Conservation (phyloP, 345 rosid genomes). For the Linum tenue region DNA sequence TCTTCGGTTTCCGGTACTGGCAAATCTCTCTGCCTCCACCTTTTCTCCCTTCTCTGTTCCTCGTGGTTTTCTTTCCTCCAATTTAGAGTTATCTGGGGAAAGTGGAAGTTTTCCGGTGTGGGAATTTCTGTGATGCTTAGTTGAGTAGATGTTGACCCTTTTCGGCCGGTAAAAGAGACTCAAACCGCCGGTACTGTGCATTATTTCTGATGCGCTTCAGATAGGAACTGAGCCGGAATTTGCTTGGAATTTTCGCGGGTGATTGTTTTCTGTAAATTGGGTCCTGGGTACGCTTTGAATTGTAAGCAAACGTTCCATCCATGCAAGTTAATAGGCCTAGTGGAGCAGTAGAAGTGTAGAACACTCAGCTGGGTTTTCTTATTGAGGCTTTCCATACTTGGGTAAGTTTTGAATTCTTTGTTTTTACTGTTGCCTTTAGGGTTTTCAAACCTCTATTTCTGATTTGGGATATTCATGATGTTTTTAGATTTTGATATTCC, state of each 20-base stretch:
- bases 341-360: too few relatives aligned
- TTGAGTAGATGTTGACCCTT: not conserved
- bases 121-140: not conserved
- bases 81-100: not conserved
- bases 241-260: conserved; percentile 13
- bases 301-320: not conserved
- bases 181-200: not conserved
- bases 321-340: too few relatives aligned
- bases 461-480: not conserved
- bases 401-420: not conserved
- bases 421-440: too few relatives aligned
- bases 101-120: not conserved
- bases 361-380: conserved; percentile 1
- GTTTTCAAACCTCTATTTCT: not conserved
- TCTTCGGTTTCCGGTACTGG: not conserved
- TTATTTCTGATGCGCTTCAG: too few relatives aligned
- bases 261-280: conserved; percentile 12
- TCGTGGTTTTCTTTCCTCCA: too few relatives aligned
- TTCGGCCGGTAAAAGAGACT: not conserved
- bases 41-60: not conserved
- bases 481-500: too few relatives aligned
- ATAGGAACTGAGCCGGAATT: conserved; percentile 1
- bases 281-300: not conserved
- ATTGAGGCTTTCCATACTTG: conserved; percentile 1
- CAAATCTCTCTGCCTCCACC: not conserved